phyloP scores from a whole-genome alignment of 371 early-diverging fungal species.

The Choanephora cucurbitarum region DNA sequence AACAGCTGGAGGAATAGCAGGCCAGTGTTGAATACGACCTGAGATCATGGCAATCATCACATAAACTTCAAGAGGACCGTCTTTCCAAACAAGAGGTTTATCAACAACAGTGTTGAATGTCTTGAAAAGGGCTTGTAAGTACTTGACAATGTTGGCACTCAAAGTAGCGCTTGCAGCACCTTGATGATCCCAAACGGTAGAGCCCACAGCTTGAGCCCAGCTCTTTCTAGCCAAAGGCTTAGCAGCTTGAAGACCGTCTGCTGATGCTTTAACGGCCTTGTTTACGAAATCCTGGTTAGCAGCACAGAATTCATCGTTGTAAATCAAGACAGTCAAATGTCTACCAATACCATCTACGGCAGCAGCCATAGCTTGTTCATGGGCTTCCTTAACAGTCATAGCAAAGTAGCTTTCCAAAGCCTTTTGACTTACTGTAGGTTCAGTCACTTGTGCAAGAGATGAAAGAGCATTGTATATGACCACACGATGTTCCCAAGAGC shows the following conservation, averaged over 20 bases:
- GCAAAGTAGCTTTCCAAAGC: constrained; percentile 63
- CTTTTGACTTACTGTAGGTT: constrained; percentile 61
- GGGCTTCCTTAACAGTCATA: constrained; percentile 77
- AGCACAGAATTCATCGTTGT: constrained; percentile 48
- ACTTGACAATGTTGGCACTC: constrained; percentile 30
- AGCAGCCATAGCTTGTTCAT: constrained; percentile 68
- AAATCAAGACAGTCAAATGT: constrained; percentile 62
- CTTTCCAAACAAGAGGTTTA: constrained; percentile 65
- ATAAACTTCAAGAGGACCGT: constrained; percentile 77
- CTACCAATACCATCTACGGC: constrained; percentile 65
- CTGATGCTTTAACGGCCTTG: constrained; percentile 48
- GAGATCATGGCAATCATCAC: constrained; percentile 58
- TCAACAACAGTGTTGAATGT: constrained; percentile 65
- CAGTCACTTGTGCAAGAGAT: constrained; percentile 48
- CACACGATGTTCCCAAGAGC: constrained; percentile 68
- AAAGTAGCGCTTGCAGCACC: constrained; percentile 40
- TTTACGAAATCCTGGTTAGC: constrained; percentile 39
- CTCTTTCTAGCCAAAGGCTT: constrained; percentile 61
- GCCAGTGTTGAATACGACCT: constrained; percentile 52
- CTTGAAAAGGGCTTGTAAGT: constrained; percentile 57
- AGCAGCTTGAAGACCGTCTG: constrained; percentile 58
- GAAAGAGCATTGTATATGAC: constrained; percentile 60
- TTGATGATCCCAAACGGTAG: constrained; percentile 50
- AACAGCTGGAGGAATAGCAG: constrained; percentile 32
- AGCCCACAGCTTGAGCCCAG: constrained; percentile 56